phyloP scores from a whole-genome alignment of 2,329 filamentous ascomycete species.

The Lithohypha guttulata region DNA sequence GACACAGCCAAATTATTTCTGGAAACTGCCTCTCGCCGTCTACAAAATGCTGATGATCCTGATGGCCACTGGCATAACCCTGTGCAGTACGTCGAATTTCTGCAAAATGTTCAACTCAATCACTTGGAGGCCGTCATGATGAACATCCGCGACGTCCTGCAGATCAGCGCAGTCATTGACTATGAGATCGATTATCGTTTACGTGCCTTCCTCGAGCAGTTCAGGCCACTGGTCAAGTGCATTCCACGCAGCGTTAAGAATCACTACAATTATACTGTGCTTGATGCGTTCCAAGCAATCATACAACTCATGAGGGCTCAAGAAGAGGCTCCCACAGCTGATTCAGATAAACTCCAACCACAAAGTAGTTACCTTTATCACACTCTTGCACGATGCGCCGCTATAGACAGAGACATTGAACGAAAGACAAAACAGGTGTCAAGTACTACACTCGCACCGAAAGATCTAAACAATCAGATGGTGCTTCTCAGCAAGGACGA shows the following conservation, averaged over 20 bases:
- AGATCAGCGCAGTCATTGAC: slow-evolving; percentile 1
- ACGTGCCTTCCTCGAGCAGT: background rate
- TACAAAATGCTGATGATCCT: background rate
- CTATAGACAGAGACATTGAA: background rate
- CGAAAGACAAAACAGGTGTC: no score
- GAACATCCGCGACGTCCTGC: slow-evolving; percentile 2
- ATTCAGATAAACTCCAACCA: background rate
- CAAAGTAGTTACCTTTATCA: background rate
- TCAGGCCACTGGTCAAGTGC: background rate
- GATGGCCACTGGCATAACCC: background rate
- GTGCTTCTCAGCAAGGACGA: no score
- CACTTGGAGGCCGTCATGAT: slow-evolving; percentile 7
- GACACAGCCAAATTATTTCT: background rate
- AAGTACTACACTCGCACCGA: no score
- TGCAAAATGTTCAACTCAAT: background rate
- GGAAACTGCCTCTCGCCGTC: background rate
- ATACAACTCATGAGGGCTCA: background rate
- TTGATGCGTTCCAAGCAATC: background rate
- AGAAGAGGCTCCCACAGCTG: background rate
- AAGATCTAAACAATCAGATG: no score
- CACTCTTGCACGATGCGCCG: background rate
- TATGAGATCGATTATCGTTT: slow-evolving; percentile 3
- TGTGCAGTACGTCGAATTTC: background rate
- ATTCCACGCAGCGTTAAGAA: background rate
- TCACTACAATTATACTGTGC: background rate